phyloP scores from a whole-genome alignment of 2,329 filamentous ascomycete species.

The Neurospora sp. region DNA sequence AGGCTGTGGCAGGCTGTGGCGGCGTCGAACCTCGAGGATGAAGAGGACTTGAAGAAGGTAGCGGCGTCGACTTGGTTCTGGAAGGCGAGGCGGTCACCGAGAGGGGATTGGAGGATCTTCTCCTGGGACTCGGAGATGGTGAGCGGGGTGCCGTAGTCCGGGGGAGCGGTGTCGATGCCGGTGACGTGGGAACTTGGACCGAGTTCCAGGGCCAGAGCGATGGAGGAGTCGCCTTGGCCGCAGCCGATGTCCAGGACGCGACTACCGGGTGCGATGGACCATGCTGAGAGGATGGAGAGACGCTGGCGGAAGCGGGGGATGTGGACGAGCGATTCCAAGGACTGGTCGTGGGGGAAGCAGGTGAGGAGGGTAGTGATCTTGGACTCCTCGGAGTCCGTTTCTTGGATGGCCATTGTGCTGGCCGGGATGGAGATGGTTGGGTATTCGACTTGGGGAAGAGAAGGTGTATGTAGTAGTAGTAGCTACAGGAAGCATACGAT shows the following conservation, averaged over 20 bases:
- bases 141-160: constrained; percentile 40
- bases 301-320: constrained; percentile 1
- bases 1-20: constrained; percentile 40
- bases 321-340: not conserved
- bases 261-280: constrained; percentile 25
- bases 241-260: constrained; percentile 48
- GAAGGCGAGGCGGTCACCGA: constrained; percentile 36
- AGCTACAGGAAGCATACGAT: not conserved
- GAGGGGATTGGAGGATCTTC: constrained; percentile 28
- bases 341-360: not conserved
- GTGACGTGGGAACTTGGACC: constrained; percentile 33
- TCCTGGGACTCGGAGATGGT: constrained; percentile 40
- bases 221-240: constrained; percentile 49
- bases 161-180: constrained; percentile 41
- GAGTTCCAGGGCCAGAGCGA: constrained; percentile 36
- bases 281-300: not conserved
- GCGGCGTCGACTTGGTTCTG: constrained; percentile 23
- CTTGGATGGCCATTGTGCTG: not conserved
- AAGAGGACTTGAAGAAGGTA: constrained; percentile 22
- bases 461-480: not conserved
- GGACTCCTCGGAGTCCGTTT: not conserved
- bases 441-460: not conserved
- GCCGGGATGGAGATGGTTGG: not conserved
- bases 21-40: constrained; percentile 28
- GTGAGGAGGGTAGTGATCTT: constrained; percentile 1